Conservation (phyloP, 257 asterid genomes). For the Sherardia arvensis region DNA sequence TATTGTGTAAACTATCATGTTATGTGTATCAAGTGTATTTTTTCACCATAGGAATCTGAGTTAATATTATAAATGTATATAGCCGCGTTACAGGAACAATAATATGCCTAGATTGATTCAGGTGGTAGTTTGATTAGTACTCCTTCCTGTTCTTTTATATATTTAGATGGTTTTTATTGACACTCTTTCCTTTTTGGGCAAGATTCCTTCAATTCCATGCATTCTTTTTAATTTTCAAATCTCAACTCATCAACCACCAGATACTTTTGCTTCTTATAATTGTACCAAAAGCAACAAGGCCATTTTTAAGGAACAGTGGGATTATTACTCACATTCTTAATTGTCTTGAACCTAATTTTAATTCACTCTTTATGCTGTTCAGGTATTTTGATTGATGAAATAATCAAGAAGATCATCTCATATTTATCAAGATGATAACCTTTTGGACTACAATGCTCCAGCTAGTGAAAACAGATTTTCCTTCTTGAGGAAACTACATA, state of each 20-base stretch:
- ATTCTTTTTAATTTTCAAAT: too few relatives aligned
- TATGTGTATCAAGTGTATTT: neutral
- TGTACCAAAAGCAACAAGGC: too few relatives aligned
- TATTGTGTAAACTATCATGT: too few relatives aligned
- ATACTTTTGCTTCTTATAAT: too few relatives aligned
- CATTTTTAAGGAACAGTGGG: too few relatives aligned
- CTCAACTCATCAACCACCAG: too few relatives aligned
- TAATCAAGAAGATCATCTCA: conserved; percentile 42
- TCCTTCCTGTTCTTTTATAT: too few relatives aligned
- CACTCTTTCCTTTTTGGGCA: too few relatives aligned
- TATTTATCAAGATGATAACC: conserved; percentile 40
- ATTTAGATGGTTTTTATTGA: too few relatives aligned
- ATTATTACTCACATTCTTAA: neutral
- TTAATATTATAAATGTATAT: neutral
- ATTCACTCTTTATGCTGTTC: conserved; percentile 13
- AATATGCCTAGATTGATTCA: too few relatives aligned
- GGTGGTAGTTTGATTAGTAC: too few relatives aligned
- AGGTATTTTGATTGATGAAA: conserved; percentile 61
- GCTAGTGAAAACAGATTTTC: conserved; percentile 30
- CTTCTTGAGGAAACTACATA: conserved; percentile 52
- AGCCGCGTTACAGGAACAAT: neutral
- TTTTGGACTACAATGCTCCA: conserved; percentile 16
- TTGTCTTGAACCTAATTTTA: neutral
- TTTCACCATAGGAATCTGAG: neutral
- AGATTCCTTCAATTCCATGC: too few relatives aligned